phyloP scores from a whole-genome alignment of 148 eudicot genomes.

The Camellia sinensis region DNA sequence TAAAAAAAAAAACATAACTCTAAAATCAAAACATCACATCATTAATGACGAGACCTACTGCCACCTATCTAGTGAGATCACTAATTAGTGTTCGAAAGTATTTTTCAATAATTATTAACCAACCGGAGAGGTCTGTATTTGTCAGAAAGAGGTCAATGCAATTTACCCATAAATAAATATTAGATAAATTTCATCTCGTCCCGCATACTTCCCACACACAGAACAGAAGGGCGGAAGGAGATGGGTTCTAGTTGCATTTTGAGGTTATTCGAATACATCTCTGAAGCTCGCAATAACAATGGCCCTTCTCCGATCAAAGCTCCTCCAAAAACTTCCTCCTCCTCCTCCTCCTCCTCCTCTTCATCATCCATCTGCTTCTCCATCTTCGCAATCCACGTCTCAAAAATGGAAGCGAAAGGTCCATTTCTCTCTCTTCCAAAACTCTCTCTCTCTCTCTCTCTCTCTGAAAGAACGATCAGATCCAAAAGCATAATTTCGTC shows the following conservation, averaged over 20 bases:
- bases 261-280: constrained; percentile 27
- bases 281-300: constrained; percentile 63
- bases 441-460: constrained; percentile 5
- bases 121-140: too few species aligned
- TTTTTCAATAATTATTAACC: too few species aligned
- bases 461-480: not conserved
- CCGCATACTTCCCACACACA: not conserved
- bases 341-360: constrained; percentile 14
- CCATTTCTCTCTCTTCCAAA: not conserved
- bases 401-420: constrained; percentile 87
- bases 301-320: constrained; percentile 67
- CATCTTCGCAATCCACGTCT: constrained; percentile 28
- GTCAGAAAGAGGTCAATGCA: too few species aligned
- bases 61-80: too few species aligned
- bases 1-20: too few species aligned
- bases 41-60: too few species aligned
- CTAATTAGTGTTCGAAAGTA: too few species aligned
- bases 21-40: too few species aligned
- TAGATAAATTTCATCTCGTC: not conserved
- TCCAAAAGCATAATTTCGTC: not conserved
- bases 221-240: constrained; percentile 19
- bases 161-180: too few species aligned
- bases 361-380: constrained; percentile 19
- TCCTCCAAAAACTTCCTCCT: constrained; percentile 29
- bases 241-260: too few species aligned